Conservation (phyloP, 2,329 filamentous ascomycete species). For the Microsporum canis region DNA sequence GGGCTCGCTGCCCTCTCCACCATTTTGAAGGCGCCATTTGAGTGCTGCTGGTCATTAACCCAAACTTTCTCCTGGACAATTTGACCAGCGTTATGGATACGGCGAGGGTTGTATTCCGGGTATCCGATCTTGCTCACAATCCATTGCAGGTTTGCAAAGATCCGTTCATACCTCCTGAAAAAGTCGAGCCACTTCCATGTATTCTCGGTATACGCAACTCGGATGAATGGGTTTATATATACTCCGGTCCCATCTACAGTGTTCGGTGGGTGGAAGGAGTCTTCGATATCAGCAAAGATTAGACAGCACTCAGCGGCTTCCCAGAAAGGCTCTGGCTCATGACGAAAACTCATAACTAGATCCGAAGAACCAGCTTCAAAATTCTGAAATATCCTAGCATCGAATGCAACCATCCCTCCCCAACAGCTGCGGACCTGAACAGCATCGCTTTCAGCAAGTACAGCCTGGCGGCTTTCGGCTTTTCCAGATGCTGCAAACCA, state of each 20-base stretch:
- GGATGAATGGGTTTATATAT: slow-evolving; percentile 10
- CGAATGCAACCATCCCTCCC: slow-evolving; percentile 11
- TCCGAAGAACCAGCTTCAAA: neutral
- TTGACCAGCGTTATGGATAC: slow-evolving; percentile 4
- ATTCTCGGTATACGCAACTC: slow-evolving; percentile 8
- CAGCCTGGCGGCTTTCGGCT: slow-evolving; percentile 5
- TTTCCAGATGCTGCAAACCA: slow-evolving; percentile 9
- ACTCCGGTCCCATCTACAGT: neutral
- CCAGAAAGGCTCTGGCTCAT: slow-evolving; percentile 9
- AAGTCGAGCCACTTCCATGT: slow-evolving; percentile 9
- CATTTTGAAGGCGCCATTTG: slow-evolving; percentile 6
- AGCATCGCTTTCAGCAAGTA: slow-evolving; percentile 8
- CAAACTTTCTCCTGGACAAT: slow-evolving; percentile 4
- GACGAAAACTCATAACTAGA: slow-evolving; percentile 4
- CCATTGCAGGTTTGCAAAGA: slow-evolving; percentile 12
- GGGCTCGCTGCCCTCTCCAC: slow-evolving; percentile 2
- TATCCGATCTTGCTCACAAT: slow-evolving; percentile 11
- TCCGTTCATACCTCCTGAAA: slow-evolving; percentile 10
- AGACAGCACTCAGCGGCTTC: slow-evolving; percentile 12
- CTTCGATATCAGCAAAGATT: slow-evolving; percentile 8
- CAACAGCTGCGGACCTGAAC: slow-evolving; percentile 11
- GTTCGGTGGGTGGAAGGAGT: neutral
- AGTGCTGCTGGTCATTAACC: neutral
- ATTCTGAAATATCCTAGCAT: slow-evolving; percentile 6
- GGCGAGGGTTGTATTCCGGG: slow-evolving; percentile 13